Conservation (phyloP, 2,329 filamentous ascomycete species). For the Pseudogymnoascus pannorum region DNA sequence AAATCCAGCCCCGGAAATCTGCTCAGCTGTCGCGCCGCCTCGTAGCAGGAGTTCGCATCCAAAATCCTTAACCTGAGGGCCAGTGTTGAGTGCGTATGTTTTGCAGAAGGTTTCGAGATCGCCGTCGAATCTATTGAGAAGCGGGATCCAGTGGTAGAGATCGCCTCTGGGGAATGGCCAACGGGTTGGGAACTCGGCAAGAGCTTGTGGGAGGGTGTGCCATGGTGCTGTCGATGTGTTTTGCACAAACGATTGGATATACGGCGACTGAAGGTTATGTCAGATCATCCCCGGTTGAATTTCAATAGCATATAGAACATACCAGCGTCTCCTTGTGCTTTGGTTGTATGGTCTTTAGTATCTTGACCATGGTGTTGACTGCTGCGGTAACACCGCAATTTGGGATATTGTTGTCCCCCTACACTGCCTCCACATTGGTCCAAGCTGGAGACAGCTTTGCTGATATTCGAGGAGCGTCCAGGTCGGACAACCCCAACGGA, state of each 20-base stretch:
- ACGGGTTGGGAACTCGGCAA: conserved; percentile 73
- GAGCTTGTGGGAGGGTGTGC: conserved; percentile 67
- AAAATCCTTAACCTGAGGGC: conserved; percentile 75
- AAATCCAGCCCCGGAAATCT: conserved; percentile 56
- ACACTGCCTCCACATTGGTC: conserved; percentile 36
- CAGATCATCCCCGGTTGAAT: conserved; percentile 15
- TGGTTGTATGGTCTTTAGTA: conserved; percentile 57
- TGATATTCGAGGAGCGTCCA: conserved; percentile 29
- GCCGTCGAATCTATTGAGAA: conserved; percentile 87
- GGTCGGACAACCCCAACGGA: conserved; percentile 26
- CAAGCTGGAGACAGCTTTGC: conserved; percentile 25
- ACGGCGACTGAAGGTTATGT: conserved; percentile 61
- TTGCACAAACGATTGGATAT: conserved; percentile 73
- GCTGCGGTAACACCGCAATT: conserved; percentile 51
- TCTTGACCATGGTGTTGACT: conserved; percentile 57
- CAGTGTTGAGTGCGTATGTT: conserved; percentile 71
- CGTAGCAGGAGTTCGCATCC: conserved; percentile 54
- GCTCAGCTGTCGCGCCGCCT: conserved; percentile 41
- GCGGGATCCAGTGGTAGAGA: conserved; percentile 94
- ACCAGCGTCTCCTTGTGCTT: conserved; percentile 64
- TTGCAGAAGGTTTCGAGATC: conserved; percentile 76
- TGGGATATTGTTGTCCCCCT: conserved; percentile 38
- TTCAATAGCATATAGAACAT: conserved; percentile 27
- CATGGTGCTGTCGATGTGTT: conserved; percentile 61
- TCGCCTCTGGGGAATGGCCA: conserved; percentile 97